A percentile compares a stretch with the other conserved stretches of the same genome.
Conservation (phyloP, 257 asterid genomes). For the Verbena officinalis region DNA sequence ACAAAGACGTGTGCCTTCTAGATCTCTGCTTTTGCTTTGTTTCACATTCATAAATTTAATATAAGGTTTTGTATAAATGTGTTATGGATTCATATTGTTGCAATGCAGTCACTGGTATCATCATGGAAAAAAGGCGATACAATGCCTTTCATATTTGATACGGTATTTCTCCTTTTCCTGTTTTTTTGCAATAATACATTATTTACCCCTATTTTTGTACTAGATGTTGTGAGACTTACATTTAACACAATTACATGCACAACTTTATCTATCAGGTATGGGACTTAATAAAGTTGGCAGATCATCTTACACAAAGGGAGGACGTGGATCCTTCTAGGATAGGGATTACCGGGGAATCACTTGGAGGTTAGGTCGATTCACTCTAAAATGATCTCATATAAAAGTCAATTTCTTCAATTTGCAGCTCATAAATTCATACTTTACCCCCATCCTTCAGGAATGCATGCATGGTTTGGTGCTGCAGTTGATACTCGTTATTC, state of each 20-base stretch:
- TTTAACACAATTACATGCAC: constrained; percentile 7
- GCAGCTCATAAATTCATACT: constrained; percentile 20
- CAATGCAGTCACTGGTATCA: constrained; percentile 75
- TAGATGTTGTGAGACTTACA: constrained; percentile 2
- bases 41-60: constrained; percentile 16
- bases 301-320: constrained; percentile 73
- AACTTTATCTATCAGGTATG: constrained; percentile 55
- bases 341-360: constrained; percentile 97
- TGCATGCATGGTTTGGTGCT: constrained; percentile 98
- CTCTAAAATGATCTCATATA: constrained; percentile 4
- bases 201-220: constrained; percentile 2
- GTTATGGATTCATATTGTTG: constrained; percentile 18
- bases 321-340: constrained; percentile 75
- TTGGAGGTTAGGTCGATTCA: constrained; percentile 74
- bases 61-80: neutral
- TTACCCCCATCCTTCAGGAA: constrained; percentile 68
- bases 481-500: constrained; percentile 82
- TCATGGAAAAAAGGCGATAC: constrained; percentile 88
- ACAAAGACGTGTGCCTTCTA: constrained; percentile 62
- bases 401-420: constrained; percentile 17
- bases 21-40: constrained; percentile 24
- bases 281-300: constrained; percentile 87
- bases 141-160: constrained; percentile 90
- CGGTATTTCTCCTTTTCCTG: constrained; percentile 46
- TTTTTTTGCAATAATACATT: neutral